phyloP scores from a whole-genome alignment of 2,329 filamentous ascomycete species.

The Paraphaeosphaeria minitans region DNA sequence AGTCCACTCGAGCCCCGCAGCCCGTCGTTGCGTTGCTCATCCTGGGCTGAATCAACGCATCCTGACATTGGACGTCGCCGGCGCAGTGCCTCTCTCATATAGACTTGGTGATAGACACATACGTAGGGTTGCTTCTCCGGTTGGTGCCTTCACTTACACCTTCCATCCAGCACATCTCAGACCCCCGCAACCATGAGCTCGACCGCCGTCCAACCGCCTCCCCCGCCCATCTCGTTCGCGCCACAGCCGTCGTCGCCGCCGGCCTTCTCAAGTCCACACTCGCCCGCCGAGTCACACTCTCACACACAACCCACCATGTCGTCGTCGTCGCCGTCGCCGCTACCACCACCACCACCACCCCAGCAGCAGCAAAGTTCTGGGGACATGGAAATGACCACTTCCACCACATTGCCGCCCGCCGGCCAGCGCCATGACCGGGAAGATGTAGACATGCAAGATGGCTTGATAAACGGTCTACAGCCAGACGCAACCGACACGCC shows the following conservation, averaged over 20 bases:
- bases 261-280: conserved; percentile 37
- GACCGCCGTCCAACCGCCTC: conserved; percentile 44
- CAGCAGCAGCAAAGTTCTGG: conserved; percentile 19
- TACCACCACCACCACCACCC: conserved; percentile 18
- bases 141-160: background rate
- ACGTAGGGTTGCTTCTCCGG: background rate
- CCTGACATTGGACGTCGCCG: background rate
- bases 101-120: background rate
- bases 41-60: background rate
- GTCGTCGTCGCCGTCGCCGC: conserved; percentile 32
- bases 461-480: conserved; percentile 23
- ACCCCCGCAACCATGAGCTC: conserved; percentile 44
- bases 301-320: conserved; percentile 30
- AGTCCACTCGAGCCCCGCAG: background rate
- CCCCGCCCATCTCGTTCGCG: conserved; percentile 44
- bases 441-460: conserved; percentile 43
- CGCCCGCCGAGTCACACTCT: conserved; percentile 36
- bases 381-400: conserved; percentile 44
- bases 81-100: background rate
- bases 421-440: conserved; percentile 46
- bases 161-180: background rate
- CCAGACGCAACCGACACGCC: conserved; percentile 14
- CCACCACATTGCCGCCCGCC: conserved; percentile 37
- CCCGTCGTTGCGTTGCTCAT: background rate
- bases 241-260: conserved; percentile 41